A percentile compares a stretch with the other conserved stretches of the same genome.
Evolutionary conservation across 139 green algal species (phyloP).

Genomic region (Pleodorina starrii): DNA sequence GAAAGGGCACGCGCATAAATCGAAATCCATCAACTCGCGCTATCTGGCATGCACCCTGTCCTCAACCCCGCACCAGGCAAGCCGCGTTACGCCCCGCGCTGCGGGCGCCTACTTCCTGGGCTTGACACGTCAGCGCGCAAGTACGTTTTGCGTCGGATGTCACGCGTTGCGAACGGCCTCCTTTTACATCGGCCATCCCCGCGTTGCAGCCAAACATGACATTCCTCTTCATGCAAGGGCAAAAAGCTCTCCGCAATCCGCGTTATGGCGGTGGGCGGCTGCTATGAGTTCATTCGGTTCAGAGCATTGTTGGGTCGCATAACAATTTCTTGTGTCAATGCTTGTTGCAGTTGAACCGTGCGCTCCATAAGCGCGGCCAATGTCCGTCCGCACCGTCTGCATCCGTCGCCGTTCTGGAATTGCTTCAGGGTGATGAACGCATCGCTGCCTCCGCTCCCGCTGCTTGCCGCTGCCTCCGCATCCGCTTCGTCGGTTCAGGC

Average conservation of each 20-base stretch:
- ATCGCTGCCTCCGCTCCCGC: slow-evolving; percentile 27
- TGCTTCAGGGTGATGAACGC: slow-evolving; percentile 21
- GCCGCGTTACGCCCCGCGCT: slow-evolving; percentile 28
- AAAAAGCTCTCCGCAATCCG: too few relatives aligned
- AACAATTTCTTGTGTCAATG: too few relatives aligned
- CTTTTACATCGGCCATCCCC: neutral
- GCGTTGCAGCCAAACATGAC: too few relatives aligned
- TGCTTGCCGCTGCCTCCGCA: slow-evolving; percentile 30
- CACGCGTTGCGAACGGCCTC: neutral
- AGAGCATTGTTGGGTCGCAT: too few relatives aligned
- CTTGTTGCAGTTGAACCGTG: too few relatives aligned
- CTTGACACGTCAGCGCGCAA: slow-evolving; percentile 29
- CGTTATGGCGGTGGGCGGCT: too few relatives aligned
- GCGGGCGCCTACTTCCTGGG: slow-evolving; percentile 25
- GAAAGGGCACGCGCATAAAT: neutral
- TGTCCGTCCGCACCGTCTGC: neutral
- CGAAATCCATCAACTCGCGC: neutral
- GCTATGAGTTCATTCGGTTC: too few relatives aligned
- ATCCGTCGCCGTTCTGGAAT: neutral
- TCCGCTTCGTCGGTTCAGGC: slow-evolving; percentile 32
- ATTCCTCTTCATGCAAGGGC: too few relatives aligned
- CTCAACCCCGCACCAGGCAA: slow-evolving; percentile 35
- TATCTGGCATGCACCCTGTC: slow-evolving; percentile 14
- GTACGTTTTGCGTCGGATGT: too few relatives aligned
- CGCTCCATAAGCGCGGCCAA: too few relatives aligned